Conservation (phyloP, 2,329 filamentous ascomycete species). For the Pestalotiopsis sp. region DNA sequence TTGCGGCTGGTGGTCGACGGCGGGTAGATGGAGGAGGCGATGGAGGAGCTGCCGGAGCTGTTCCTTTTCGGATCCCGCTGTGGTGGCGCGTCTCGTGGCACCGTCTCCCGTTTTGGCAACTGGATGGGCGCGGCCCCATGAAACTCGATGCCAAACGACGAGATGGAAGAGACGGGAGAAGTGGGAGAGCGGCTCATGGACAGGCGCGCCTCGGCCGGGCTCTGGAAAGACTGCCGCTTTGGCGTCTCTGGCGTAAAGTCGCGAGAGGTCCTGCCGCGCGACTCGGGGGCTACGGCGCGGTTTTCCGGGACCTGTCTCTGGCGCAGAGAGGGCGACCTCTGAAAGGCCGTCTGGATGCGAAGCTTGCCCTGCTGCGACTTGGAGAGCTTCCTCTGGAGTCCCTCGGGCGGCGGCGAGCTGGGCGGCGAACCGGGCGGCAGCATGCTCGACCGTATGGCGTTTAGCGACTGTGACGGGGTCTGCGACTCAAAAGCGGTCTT, state of each 20-base stretch:
- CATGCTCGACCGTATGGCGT: constrained; percentile 6
- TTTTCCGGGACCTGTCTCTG: background rate
- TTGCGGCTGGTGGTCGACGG: background rate
- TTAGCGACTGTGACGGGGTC: constrained; percentile 6
- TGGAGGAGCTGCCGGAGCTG: background rate
- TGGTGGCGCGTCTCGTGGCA: background rate
- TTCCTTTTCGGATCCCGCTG: background rate
- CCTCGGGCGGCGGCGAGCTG: background rate
- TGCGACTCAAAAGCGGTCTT: constrained; percentile 12
- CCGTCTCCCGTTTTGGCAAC: background rate
- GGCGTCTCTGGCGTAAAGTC: background rate
- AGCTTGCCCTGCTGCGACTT: constrained; percentile 14
- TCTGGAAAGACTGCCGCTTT: background rate
- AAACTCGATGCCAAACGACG: background rate
- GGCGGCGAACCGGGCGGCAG: constrained; percentile 3
- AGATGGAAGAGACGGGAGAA: background rate
- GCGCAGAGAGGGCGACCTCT: constrained; percentile 10
- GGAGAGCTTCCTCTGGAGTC: constrained; percentile 4
- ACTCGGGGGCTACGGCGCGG: background rate
- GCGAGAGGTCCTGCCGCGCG: background rate
- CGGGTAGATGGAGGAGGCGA: background rate
- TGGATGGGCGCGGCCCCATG: background rate
- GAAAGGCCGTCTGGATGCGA: constrained; percentile 10
- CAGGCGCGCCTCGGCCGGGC: background rate
- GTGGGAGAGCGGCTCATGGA: background rate